Evolutionary conservation across 2,329 filamentous ascomycete genomes (phyloP), one percentile per base, ranked within the genome.

Genomic region (Sclerotinia borealis): DNA sequence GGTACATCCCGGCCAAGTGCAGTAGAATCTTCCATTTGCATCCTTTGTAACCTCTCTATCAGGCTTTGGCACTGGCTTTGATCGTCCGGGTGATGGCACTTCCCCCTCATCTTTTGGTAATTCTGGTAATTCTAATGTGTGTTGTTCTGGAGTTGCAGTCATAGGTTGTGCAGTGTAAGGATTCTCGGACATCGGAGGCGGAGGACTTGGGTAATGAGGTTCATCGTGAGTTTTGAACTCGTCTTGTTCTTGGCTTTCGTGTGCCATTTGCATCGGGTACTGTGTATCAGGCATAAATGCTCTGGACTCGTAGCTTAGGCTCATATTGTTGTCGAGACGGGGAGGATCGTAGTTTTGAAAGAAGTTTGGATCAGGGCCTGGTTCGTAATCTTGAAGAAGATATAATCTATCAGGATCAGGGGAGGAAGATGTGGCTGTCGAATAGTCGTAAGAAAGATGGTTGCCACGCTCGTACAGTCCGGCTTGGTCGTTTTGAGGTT

Each of bases 11-110:
- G 81, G 77, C 68, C 86, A 85, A 19, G 85, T 85, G 76, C 93
- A 97, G 63, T 87, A 82, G 71, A 88, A 95, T 72, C 91, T 88
- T n/a, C 90, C 90, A 29, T 90, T 83, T 1, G 79, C 74, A 68
- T 92, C 92, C 76, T 86, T 86, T 4, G 77, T 77, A 0, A 81
- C 79, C 45, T 81, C 77, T 37, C 85, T 82, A 36, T 84, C 80
- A 0, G 85, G 85, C 69, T 88, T 88, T 4, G 80, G 77, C 17
- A 87, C 82, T 4, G 81, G 75, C 73, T 84, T 85, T 34, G 70
- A 71, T 61, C 74, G 67, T 25, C 71, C 71, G 17, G 74, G 72
- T 58, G 63, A 66, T 13, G 69, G 68, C 49, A 69, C 68, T 48
- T 74, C 71, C 17, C 67, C 70, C 36, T 70, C 70, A 60, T 75